Evolutionary conservation across 1,284 basidiomycete species (phyloP), one percentile per base, ranked within the genome.

Genomic region (Heliocybe sulcata): DNA sequence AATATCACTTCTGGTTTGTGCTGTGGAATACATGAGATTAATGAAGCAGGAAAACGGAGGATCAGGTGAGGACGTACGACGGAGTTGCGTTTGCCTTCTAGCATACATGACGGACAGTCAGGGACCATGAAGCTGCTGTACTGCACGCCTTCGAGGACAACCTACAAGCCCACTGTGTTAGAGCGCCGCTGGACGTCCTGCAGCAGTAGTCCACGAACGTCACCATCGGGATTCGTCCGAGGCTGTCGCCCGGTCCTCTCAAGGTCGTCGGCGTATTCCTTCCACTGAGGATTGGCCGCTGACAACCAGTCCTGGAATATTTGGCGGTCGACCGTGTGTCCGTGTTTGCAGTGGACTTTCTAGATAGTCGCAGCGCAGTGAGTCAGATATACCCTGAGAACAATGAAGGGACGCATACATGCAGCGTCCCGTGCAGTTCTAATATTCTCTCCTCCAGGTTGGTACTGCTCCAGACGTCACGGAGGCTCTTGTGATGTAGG

Each of bases 151-250:
- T 87, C 84, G 14, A 94, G 69, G n/a, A 84, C 90, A 59, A 94
- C 85, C 90, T 92, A 61, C 9, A 57, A 2, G 27, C 10, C 1
- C 10, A 42, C 19, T n/a, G 35, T 45, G 23, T 25, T 8, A 10
- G 19, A 31, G 6, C 47, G 49, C 42, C 20, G 52, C 45, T 49
- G 27, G 19, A 31, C n/a, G 25, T 14, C 26, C 19, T 25, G 47
- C 49, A 8, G 12, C 29, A 35, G 38, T 54, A 50, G 11, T 35
- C 27, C n/a, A 72, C 80, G 55, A 60, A 91, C 92, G 72, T 95
- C 94, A 64, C 94, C 94, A 63, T 95, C 94, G 3, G 94, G 94
- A 65, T 96, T 96, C 14, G 90, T 94, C 55, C 90, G 78, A 1
- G 82, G 87, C 57, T 81, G 77, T 20, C 72, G 71, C 1, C 85